phyloP scores from a whole-genome alignment of 2,329 filamentous ascomycete species.

The Amauroascus verrucosus region DNA sequence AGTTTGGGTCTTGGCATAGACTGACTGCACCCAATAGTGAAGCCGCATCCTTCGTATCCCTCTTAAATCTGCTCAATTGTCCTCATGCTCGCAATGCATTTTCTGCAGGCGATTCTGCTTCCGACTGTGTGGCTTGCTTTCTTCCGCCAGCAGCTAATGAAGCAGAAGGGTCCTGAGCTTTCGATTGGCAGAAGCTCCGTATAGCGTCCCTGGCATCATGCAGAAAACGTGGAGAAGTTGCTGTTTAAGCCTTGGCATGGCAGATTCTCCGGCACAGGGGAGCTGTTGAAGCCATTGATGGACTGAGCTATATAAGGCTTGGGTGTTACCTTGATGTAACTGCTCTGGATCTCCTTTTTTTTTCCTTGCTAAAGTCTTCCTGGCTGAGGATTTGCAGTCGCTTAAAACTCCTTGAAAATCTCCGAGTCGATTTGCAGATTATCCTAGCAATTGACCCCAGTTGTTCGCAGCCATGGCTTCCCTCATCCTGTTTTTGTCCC shows the following conservation, averaged over 20 bases:
- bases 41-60: not conserved
- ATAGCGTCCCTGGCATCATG: not conserved
- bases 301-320: not conserved
- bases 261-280: not conserved
- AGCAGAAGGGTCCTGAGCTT: not conserved
- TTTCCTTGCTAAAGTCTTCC: too few relatives aligned
- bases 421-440: not conserved
- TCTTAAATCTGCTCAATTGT: constrained; percentile 17
- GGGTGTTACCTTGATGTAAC: too few relatives aligned
- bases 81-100: constrained; percentile 11
- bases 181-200: not conserved
- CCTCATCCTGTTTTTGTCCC: constrained; percentile 25
- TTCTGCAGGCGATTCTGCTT: constrained; percentile 7
- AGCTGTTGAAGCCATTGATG: not conserved
- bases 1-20: not conserved
- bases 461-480: constrained; percentile 18
- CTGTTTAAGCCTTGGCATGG: not conserved
- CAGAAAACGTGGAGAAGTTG: not conserved
- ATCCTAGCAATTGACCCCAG: not conserved
- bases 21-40: not conserved
- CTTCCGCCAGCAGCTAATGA: not conserved
- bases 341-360: too few relatives aligned
- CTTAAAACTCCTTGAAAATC: too few relatives aligned
- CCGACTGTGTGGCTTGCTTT: not conserved
- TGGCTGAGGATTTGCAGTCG: too few relatives aligned